Conservation (phyloP, 805 yeast genomes). For the Candida silvicultrix region DNA sequence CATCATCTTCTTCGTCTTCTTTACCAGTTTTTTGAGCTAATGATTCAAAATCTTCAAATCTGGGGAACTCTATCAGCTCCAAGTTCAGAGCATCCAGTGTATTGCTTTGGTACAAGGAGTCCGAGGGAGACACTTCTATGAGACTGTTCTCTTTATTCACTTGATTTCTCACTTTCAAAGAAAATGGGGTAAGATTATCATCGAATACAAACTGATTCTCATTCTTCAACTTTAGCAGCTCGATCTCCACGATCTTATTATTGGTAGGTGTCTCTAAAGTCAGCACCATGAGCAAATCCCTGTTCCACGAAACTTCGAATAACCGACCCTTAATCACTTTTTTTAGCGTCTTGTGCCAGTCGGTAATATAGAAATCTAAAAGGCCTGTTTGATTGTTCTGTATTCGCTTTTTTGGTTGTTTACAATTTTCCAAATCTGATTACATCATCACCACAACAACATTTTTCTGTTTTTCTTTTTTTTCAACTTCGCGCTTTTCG, state of each 20-base stretch:
- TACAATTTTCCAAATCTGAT: background rate
- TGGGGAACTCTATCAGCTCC: background rate
- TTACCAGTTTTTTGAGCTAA: background rate
- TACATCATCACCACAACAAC: slow-evolving; percentile 1
- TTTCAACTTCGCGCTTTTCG: too few relatives aligned
- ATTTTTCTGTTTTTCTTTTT: too few relatives aligned
- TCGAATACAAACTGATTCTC: background rate
- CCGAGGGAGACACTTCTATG: background rate
- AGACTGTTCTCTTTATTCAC: background rate
- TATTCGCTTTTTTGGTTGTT: background rate
- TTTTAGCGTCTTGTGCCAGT: too few relatives aligned
- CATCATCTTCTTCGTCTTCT: background rate
- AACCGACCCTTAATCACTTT: too few relatives aligned
- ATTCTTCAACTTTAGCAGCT: background rate
- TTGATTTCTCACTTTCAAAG: background rate
- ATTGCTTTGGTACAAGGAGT: background rate
- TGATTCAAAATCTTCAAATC: background rate
- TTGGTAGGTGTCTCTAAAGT: background rate
- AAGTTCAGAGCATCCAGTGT: background rate
- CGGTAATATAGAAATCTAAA: too few relatives aligned
- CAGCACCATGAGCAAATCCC: too few relatives aligned
- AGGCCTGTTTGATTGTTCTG: background rate
- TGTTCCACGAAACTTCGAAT: too few relatives aligned
- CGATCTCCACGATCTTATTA: background rate
- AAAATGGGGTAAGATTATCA: background rate